Conservation (phyloP, 2,329 filamentous ascomycete genomes). For the Hypoxylon sp. region DNA sequence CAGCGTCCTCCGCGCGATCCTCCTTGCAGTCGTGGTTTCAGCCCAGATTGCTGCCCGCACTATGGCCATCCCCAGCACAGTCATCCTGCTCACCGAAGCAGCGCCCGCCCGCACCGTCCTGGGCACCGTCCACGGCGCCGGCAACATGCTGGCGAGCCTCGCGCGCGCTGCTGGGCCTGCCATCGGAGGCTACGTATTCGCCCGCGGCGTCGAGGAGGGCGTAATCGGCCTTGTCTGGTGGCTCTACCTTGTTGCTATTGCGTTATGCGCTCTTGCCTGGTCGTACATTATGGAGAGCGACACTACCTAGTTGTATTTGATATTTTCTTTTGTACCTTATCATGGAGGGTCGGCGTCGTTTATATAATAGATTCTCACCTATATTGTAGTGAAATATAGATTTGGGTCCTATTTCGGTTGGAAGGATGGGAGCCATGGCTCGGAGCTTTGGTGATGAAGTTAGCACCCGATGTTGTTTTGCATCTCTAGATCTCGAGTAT, state of each 20-base stretch:
- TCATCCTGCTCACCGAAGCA: constrained; percentile 50
- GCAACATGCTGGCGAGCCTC: constrained; percentile 43
- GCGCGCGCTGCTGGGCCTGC: constrained; percentile 41
- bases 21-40: constrained; percentile 62
- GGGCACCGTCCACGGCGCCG: constrained; percentile 50
- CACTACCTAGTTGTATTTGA: not conserved
- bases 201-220: constrained; percentile 39
- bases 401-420: too few species aligned
- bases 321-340: not conserved
- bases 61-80: constrained; percentile 56
- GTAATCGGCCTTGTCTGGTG: constrained; percentile 45
- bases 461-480: too few species aligned
- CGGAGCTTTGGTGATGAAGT: too few species aligned
- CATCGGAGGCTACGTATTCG: constrained; percentile 43
- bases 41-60: constrained; percentile 69
- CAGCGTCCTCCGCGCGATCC: constrained; percentile 58
- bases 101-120: constrained; percentile 48
- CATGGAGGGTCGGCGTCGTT: not conserved
- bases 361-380: not conserved
- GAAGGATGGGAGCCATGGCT: too few species aligned
- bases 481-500: too few species aligned
- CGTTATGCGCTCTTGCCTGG: constrained; percentile 41
- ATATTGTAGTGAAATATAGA: too few species aligned
- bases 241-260: constrained; percentile 41
- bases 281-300: constrained; percentile 39